Base-by-base conservation (phyloP, 2,329 filamentous ascomycete genomes). In the Pyricularia pennisetigena region DNA sequence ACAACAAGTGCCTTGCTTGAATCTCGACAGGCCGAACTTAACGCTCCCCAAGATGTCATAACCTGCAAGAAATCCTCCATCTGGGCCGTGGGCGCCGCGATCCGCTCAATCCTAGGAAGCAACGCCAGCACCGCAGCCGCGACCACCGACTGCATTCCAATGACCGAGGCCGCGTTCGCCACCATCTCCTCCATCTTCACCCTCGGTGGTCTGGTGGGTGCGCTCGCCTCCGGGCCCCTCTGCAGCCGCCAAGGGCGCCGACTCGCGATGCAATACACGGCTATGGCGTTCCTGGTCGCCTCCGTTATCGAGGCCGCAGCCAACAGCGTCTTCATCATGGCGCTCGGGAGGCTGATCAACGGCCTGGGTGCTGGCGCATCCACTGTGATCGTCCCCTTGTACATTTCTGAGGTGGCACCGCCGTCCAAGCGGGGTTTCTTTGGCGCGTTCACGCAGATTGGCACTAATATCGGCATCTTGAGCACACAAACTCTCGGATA, bases 11-110 rank as follows among this genome's bases (percentile, higher is more conserved):
- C 20, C 28, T 14, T 29, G n/a, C 64, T 28, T 29, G 24, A 57
- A 12, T 28, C 12, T 30, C 49, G 67, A 68, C 74, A 94, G 94
- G 92, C 93, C 73, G 95, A 98, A 78, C 86, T 99, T 71, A 99
- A 99, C 78, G 93, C 94, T 9, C 95, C 95, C 9, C 90, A 97
- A 84, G 90, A 94, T 82, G 92, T 96, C 74, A 90, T 99, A 74
- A 96, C 92, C 69, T 98, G 95, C 81, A 88, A 87, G 72, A 88
- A 87, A 71, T 79, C 80, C 71, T 77, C 79, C 65, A 78, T 80
- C 66, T 77, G 78, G 57, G 69, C 74, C 12, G 69, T 68, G 54
- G 72, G 68, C 68, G 68, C 41, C 65, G 65, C 65, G 24, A 77
- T 70, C 82, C 90, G 7, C 83, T 32, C 28, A 30, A 32, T 65